phyloP scores from a whole-genome alignment of 768 basidiomycete genomes.

The Tylopilus subfusipes region DNA sequence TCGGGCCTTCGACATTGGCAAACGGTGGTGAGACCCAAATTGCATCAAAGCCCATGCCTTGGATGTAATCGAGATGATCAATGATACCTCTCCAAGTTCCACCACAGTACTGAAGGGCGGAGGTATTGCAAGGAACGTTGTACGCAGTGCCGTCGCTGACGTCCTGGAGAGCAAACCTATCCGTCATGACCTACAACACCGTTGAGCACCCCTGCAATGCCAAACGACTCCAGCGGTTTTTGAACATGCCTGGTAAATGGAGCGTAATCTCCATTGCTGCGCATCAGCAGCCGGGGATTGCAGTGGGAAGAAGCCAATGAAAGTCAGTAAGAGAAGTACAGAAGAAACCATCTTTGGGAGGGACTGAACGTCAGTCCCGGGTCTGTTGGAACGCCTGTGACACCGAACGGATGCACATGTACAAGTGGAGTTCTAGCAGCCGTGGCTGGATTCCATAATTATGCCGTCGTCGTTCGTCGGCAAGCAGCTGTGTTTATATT shows the following conservation, averaged over 20 bases:
- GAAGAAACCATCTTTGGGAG: slow-evolving; percentile 8
- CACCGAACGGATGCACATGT: slow-evolving; percentile 1
- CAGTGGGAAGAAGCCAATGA: slow-evolving; percentile 3
- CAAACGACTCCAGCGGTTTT: not conserved
- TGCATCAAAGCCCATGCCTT: slow-evolving; percentile 59
- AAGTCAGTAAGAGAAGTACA: slow-evolving; percentile 8
- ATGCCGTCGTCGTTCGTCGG: slow-evolving; percentile 25
- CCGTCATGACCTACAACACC: slow-evolving; percentile 44
- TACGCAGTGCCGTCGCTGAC: slow-evolving; percentile 27
- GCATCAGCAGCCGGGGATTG: slow-evolving; percentile 36
- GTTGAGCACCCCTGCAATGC: not conserved
- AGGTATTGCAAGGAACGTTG: slow-evolving; percentile 43
- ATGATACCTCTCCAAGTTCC: slow-evolving; percentile 53
- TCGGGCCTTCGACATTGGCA: slow-evolving; percentile 45
- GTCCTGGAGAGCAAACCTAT: slow-evolving; percentile 55
- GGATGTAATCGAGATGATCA: slow-evolving; percentile 59
- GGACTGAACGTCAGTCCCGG: not conserved
- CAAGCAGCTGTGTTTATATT: slow-evolving; percentile 16
- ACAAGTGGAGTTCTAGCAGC: not conserved
- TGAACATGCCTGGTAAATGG: slow-evolving; percentile 50
- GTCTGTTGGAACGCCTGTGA: not conserved
- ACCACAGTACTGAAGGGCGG: slow-evolving; percentile 50
- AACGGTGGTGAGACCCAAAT: slow-evolving; percentile 58
- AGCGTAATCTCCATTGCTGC: slow-evolving; percentile 47
- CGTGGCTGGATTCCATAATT: slow-evolving; percentile 17